phyloP scores from a whole-genome alignment of 208 protist species.

The Trypanosoma mega region DNA sequence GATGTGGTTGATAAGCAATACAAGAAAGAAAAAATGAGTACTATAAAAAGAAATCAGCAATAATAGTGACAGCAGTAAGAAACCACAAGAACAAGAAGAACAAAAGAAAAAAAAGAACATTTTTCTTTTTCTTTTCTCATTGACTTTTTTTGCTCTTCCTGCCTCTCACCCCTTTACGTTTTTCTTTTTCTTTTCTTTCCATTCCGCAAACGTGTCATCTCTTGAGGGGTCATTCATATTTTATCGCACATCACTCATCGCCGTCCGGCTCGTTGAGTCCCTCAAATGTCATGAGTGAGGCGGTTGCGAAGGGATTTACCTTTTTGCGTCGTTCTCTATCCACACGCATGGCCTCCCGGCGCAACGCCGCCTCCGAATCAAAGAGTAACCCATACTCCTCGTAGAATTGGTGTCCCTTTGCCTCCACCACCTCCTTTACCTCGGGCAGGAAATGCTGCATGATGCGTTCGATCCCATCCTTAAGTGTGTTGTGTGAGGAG shows the following conservation, averaged over 20 bases:
- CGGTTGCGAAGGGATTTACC: constrained; percentile 46
- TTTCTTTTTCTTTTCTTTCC: too few relatives aligned
- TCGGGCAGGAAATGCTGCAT: constrained; percentile 93
- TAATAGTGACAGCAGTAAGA: too few relatives aligned
- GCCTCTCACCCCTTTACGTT: too few relatives aligned
- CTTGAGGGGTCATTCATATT: too few relatives aligned
- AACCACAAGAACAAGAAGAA: too few relatives aligned
- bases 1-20: neutral
- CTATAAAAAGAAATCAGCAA: too few relatives aligned
- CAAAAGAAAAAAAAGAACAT: too few relatives aligned
- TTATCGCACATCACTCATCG: too few relatives aligned
- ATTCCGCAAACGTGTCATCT: too few relatives aligned
- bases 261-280: constrained; percentile 86
- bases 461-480: constrained; percentile 89
- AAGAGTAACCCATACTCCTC: constrained; percentile 80
- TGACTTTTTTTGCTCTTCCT: too few relatives aligned
- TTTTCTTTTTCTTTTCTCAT: too few relatives aligned
- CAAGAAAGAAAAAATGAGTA: constrained; percentile 28
- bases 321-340: constrained; percentile 52
- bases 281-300: constrained; percentile 65
- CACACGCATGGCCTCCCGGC: constrained; percentile 60
- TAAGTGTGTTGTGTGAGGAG: constrained; percentile 88
- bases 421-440: constrained; percentile 80
- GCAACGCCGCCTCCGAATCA: constrained; percentile 76
- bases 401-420: constrained; percentile 79